A percentile compares a stretch with the other conserved stretches of the same genome.
Conservation (phyloP, 2,329 filamentous ascomycete genomes). For the Epichloe coenophiala region DNA sequence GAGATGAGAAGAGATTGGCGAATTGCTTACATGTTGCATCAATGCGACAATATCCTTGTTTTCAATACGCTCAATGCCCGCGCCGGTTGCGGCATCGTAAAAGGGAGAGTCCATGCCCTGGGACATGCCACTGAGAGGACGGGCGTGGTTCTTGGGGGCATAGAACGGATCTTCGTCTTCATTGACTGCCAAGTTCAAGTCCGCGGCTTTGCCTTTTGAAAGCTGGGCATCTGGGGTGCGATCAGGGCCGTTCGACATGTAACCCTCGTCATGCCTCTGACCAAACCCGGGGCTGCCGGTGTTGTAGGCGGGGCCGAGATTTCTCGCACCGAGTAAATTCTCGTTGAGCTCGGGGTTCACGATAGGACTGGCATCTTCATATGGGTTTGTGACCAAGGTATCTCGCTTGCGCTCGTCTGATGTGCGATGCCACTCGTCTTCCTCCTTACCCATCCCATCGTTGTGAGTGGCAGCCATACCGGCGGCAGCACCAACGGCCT, state of each 20-base stretch:
- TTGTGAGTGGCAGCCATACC: constrained; percentile 33
- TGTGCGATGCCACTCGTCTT: constrained; percentile 50
- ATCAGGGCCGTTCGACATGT: constrained; percentile 62
- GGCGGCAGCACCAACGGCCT: constrained; percentile 40
- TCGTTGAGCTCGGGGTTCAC: constrained; percentile 39
- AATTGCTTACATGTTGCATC: constrained; percentile 72
- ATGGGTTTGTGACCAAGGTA: constrained; percentile 53
- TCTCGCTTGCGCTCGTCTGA: constrained; percentile 52
- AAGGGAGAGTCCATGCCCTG: constrained; percentile 77
- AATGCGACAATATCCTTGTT: constrained; percentile 93
- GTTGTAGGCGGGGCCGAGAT: constrained; percentile 31
- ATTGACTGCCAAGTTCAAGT: constrained; percentile 33
- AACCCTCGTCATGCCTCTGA: constrained; percentile 69
- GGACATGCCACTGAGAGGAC: constrained; percentile 77
- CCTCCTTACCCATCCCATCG: constrained; percentile 41
- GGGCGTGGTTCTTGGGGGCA: constrained; percentile 38
- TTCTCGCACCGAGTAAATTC: constrained; percentile 29
- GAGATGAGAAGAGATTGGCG: background rate
- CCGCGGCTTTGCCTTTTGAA: constrained; percentile 41
- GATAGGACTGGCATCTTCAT: constrained; percentile 50
- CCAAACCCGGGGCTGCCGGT: constrained; percentile 43
- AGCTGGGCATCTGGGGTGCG: constrained; percentile 36
- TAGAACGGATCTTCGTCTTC: constrained; percentile 53
- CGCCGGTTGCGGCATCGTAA: constrained; percentile 79
- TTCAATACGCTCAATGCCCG: constrained; percentile 80